Evolutionary conservation across 257 asterid species (phyloP).

Genomic region (Solanum neorickii): DNA sequence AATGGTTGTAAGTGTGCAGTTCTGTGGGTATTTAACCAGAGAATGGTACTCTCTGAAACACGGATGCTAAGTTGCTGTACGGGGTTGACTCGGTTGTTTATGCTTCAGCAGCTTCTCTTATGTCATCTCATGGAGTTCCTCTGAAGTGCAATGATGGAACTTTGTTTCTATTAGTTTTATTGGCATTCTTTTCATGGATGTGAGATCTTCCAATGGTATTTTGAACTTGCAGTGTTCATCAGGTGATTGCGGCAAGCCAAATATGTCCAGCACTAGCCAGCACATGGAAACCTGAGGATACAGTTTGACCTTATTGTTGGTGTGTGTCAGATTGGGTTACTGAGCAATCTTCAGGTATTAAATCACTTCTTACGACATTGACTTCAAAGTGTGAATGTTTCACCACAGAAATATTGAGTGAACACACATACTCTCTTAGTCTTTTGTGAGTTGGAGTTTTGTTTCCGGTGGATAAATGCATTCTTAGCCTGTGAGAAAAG

Average conservation of each 20-base stretch:
- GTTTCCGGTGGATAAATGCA: neutral
- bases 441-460: neutral
- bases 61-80: neutral
- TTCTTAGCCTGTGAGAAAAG: neutral
- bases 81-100: neutral
- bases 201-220: neutral
- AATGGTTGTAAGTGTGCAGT: slow-evolving; percentile 1
- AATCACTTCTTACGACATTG: neutral
- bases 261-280: neutral
- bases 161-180: neutral
- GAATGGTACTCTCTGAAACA: slow-evolving; percentile 7
- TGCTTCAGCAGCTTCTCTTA: slow-evolving; percentile 8
- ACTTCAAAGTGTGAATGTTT: neutral
- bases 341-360: neutral
- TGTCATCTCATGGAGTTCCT: neutral
- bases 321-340: neutral
- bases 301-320: neutral
- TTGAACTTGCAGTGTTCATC: neutral
- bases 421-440: neutral
- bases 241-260: neutral
- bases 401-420: neutral
- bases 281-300: neutral
- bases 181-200: neutral
- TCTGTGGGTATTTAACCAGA: slow-evolving; percentile 6
- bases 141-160: neutral